Evolutionary conservation across 2,329 filamentous ascomycete species (phyloP).

Genomic region (Monilinia vaccinii-corymbosi): DNA sequence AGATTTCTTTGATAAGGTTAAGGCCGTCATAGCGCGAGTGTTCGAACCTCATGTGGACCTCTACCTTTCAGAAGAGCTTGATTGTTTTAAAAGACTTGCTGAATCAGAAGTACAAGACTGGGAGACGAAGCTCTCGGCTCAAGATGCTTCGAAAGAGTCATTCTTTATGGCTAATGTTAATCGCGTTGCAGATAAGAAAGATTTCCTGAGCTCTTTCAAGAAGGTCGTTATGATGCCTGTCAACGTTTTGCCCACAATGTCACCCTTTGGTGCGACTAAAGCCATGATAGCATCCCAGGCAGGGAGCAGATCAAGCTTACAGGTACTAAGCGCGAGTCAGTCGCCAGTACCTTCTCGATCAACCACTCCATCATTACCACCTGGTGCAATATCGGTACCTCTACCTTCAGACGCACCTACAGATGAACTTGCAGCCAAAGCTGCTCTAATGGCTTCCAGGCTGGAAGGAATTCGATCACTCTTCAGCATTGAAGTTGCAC

Average conservation of each 20-base stretch:
- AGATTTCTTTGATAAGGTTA: constrained; percentile 55
- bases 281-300: constrained; percentile 18
- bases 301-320: constrained; percentile 23
- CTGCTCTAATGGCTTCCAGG: constrained; percentile 92
- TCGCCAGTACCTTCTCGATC: constrained; percentile 36
- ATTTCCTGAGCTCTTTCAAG: constrained; percentile 93
- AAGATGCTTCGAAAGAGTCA: constrained; percentile 82
- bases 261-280: constrained; percentile 40
- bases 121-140: constrained; percentile 86
- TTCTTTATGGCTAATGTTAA: constrained; percentile 96
- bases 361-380: constrained; percentile 38
- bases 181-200: constrained; percentile 88
- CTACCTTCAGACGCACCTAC: constrained; percentile 63
- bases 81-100: constrained; percentile 69
- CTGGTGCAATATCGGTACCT: constrained; percentile 29
- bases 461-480: constrained; percentile 90
- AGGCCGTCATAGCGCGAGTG: constrained; percentile 57
- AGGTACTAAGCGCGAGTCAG: constrained; percentile 18
- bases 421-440: constrained; percentile 88
- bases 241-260: constrained; percentile 66
- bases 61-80: constrained; percentile 85
- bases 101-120: constrained; percentile 71
- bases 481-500: constrained; percentile 91
- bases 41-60: constrained; percentile 93
- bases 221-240: constrained; percentile 99